Evolutionary conservation across 768 basidiomycete species (phyloP).

Genomic region (Podaxis sp.): DNA sequence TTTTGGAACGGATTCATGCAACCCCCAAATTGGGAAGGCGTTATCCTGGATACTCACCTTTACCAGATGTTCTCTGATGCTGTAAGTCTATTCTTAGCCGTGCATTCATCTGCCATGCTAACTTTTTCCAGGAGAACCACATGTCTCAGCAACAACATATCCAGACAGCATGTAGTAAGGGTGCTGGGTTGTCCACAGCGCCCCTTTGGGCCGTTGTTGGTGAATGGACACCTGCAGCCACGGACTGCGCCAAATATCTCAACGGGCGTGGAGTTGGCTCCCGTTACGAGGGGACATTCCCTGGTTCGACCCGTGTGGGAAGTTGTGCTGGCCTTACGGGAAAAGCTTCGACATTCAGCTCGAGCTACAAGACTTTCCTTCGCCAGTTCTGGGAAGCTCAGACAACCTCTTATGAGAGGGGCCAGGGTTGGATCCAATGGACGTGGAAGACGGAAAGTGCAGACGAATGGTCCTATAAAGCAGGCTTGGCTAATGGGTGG

Average conservation of each 20-base stretch:
- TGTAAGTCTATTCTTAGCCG: slow-evolving; percentile 34
- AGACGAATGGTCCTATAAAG: slow-evolving; percentile 89
- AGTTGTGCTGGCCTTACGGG: slow-evolving; percentile 77
- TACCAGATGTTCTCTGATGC: slow-evolving; percentile 70
- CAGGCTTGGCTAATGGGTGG: slow-evolving; percentile 79
- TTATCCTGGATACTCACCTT: slow-evolving; percentile 77
- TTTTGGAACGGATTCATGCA: slow-evolving; percentile 68
- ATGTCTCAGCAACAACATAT: slow-evolving; percentile 58
- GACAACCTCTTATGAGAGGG: slow-evolving; percentile 66
- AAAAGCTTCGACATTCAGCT: slow-evolving; percentile 68
- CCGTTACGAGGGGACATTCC: slow-evolving; percentile 60
- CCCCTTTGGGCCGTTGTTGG: slow-evolving; percentile 83
- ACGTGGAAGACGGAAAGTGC: slow-evolving; percentile 82
- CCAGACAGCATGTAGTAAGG: slow-evolving; percentile 49
- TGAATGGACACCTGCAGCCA: slow-evolving; percentile 81
- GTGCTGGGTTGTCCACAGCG: slow-evolving; percentile 44
- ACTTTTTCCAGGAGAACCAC: slow-evolving; percentile 37
- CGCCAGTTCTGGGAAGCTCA: slow-evolving; percentile 86
- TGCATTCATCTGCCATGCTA: slow-evolving; percentile 1
- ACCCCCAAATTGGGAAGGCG: slow-evolving; percentile 53
- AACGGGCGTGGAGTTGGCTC: slow-evolving; percentile 79
- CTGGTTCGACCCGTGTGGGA: slow-evolving; percentile 67
- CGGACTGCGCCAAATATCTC: slow-evolving; percentile 78
- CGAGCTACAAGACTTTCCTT: slow-evolving; percentile 78
- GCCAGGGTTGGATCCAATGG: slow-evolving; percentile 79